These are phyloP conservation scores for Rhazya stricta DNA, from an alignment of 257 asterid species.

Conservation along the genomic window DNA sequence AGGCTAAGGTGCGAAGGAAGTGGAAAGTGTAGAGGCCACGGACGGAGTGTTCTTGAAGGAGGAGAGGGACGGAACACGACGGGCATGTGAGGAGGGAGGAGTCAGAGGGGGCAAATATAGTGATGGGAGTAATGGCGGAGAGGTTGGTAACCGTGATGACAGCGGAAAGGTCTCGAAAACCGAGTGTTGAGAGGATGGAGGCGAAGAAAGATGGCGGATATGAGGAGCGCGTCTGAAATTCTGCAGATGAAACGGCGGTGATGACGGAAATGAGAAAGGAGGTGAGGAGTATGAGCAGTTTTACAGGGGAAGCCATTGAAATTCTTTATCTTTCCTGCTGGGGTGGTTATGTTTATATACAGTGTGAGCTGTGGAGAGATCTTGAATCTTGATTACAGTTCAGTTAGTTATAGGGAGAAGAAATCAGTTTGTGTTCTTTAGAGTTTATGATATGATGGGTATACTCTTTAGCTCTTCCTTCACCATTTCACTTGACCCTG, in stretches of 20 bases:
- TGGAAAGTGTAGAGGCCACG: constrained; percentile 62
- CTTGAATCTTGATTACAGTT: not conserved
- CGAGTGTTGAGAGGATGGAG: constrained; percentile 48
- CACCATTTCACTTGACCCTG: too few relatives aligned
- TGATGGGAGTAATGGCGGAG: constrained; percentile 45
- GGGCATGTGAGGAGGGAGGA: constrained; percentile 70
- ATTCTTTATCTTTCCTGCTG: not conserved
- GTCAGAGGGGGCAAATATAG: constrained; percentile 68
- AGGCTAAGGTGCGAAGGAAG: constrained; percentile 48
- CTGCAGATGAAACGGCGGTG: not conserved
- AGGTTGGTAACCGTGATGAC: constrained; percentile 36
- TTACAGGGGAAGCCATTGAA: constrained; percentile 18
- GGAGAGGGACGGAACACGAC: constrained; percentile 55
- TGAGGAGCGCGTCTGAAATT: constrained; percentile 2
- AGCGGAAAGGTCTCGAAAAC: constrained; percentile 47
- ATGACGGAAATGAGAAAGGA: constrained; percentile 8
- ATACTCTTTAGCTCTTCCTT: too few relatives aligned
- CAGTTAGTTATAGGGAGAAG: not conserved
- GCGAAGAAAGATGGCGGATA: constrained; percentile 28
- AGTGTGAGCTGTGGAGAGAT: not conserved
- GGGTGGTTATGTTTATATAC: not conserved
- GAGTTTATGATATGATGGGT: too few relatives aligned
- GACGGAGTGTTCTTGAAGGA: constrained; percentile 67
- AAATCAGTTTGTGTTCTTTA: not conserved
- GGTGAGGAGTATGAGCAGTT: constrained; percentile 14